Evolutionary conservation across 208 protist genomes (phyloP), one percentile per base, ranked within the genome.

Genomic region (Acanthamoeba royreba): DNA sequence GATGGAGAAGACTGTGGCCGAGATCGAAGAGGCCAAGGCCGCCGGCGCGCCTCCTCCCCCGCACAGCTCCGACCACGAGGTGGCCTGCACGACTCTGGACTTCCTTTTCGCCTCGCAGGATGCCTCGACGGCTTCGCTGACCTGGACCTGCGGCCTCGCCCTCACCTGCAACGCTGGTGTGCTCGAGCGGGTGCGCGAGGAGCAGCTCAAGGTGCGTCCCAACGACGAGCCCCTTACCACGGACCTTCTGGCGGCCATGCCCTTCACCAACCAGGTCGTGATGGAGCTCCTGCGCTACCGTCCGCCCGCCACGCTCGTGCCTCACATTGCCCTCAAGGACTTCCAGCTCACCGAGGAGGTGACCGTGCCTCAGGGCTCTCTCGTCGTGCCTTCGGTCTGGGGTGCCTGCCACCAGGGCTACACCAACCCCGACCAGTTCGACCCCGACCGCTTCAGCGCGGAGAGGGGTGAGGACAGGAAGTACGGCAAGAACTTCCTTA

Each of bases 31-130:
- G 58, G 87, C 69, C 61, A 25, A 87, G 94, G 97, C 97, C 92
- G 97, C 97, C 88, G 97, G 97, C 83, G 95, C 93, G 33, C 96
- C 97, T 86, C 91, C 97, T 55, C 97, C 97, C 42, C 86, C 95
- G 15, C 98, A 98, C 95, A 87, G 97, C 45, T 81, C 92, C 0
- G 97, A 98, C 95, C 95, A 98, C 93, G 97, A 97, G 66, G 98
- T 98, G 94, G 98, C 98, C 0, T 97, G 98, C 92, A 98, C 97
- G 35, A 97, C 98, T 79, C 95, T 99, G 15, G 97, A 98, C 95
- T 99, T 99, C 91, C 96, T 99, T 79, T 99, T 99, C 95, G 98
- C 98, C 38, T 98, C 97, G n/a, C 98, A 98, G 95, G 97, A 97
- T 91, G 96, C 96, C 31, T 93, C 94, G 19, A 95, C 96, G 1